Conservation (phyloP, 1,284 basidiomycete species). For the Marasmius fiardii region DNA sequence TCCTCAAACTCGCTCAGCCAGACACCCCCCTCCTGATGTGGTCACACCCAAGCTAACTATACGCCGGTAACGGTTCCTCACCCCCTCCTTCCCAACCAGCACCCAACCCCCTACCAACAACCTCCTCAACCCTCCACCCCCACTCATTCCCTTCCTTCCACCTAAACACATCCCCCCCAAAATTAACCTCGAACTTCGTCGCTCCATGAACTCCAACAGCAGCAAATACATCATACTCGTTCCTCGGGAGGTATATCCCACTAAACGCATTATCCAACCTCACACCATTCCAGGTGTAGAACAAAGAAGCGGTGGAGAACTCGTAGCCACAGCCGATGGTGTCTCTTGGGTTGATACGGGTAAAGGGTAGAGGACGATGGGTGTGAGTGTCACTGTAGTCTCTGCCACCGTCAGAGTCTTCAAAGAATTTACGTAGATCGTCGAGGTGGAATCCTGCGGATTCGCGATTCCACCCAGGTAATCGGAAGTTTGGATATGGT, state of each 20-base stretch:
- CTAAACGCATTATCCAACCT: slow-evolving; percentile 55
- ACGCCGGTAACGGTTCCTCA: too few relatives aligned
- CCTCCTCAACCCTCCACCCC: slow-evolving; percentile 56
- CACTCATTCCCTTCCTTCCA: slow-evolving; percentile 65
- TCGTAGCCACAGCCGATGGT: slow-evolving; percentile 63
- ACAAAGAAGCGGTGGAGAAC: slow-evolving; percentile 47
- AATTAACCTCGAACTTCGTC: slow-evolving; percentile 59
- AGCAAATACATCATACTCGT: slow-evolving; percentile 54
- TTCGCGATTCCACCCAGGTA: slow-evolving; percentile 71
- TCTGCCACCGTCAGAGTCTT: slow-evolving; percentile 60
- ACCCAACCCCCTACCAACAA: too few relatives aligned
- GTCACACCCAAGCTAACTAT: too few relatives aligned
- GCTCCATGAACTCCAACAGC: slow-evolving; percentile 58
- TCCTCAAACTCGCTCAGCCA: too few relatives aligned
- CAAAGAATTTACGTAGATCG: slow-evolving; percentile 70
- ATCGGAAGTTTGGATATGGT: slow-evolving; percentile 61
- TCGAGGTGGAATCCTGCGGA: slow-evolving; percentile 67
- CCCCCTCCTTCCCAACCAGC: too few relatives aligned
- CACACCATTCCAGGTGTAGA: slow-evolving; percentile 67
- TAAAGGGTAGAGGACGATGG: too few relatives aligned
- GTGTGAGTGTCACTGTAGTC: slow-evolving; percentile 54
- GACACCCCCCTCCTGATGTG: too few relatives aligned
- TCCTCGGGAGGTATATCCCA: slow-evolving; percentile 53
- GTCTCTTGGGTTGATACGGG: slow-evolving; percentile 39
- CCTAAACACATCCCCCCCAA: slow-evolving; percentile 52